phyloP scores from a whole-genome alignment of 2,329 filamentous ascomycete genomes.

The Apiospora rasikravindrae region DNA sequence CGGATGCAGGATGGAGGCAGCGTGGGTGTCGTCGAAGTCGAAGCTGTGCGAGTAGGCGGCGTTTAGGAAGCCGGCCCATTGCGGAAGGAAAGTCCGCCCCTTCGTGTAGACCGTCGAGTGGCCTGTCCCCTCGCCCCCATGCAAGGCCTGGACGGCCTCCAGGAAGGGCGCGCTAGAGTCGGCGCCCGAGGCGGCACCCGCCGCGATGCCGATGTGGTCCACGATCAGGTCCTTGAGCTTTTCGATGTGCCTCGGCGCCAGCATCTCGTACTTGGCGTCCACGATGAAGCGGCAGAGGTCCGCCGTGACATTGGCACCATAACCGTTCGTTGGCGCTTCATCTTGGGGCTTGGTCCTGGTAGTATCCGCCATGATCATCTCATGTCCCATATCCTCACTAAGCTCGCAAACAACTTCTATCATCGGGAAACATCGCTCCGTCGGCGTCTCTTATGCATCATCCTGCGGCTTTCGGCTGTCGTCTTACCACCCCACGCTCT shows the following conservation, averaged over 20 bases:
- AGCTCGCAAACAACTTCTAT: background rate
- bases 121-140: conserved; percentile 21
- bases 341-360: background rate
- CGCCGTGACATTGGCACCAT: conserved; percentile 24
- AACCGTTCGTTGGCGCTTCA: background rate
- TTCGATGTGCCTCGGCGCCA: conserved; percentile 23
- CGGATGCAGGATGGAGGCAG: conserved; percentile 45
- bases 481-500: conserved; percentile 21
- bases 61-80: conserved; percentile 48
- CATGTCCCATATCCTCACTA: background rate
- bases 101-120: conserved; percentile 41
- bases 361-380: background rate
- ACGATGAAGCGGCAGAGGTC: conserved; percentile 29
- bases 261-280: conserved; percentile 27
- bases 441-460: background rate
- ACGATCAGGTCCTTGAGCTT: conserved; percentile 34
- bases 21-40: conserved; percentile 52
- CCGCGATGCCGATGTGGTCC: conserved; percentile 33
- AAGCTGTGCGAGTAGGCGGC: conserved; percentile 48
- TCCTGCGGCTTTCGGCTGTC: conserved; percentile 2
- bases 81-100: conserved; percentile 39
- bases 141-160: conserved; percentile 42
- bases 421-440: background rate
- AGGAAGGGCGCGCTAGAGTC: conserved; percentile 35
- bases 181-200: conserved; percentile 30